Conservation (phyloP, 257 asterid species). For the Solanum sejunctum region DNA sequence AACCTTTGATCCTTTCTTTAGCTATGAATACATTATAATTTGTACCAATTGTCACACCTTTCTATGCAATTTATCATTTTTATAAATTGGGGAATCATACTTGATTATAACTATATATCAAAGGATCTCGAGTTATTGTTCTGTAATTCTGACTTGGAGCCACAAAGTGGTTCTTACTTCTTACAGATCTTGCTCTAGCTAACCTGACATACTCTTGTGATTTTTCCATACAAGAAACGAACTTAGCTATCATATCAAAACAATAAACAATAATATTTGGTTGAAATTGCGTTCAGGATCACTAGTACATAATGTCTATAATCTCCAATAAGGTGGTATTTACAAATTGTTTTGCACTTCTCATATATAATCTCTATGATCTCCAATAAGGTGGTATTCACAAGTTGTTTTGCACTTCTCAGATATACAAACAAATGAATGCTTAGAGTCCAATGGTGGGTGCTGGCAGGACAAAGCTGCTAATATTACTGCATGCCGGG, state of each 20-base stretch:
- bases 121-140: neutral
- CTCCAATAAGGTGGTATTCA: neutral
- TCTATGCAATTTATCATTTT: neutral
- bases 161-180: neutral
- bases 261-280: neutral
- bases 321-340: neutral
- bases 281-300: neutral
- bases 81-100: neutral
- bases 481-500: constrained; percentile 91
- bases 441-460: constrained; percentile 82
- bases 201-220: neutral
- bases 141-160: neutral
- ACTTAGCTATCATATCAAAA: neutral
- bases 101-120: neutral
- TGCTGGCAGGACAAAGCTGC: constrained; percentile 88
- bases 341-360: constrained; percentile 4
- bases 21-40: neutral
- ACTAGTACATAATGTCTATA: neutral
- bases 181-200: neutral
- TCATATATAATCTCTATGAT: constrained; percentile 31
- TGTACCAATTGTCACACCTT: neutral
- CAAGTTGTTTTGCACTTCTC: constrained; percentile 8
- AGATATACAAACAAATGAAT: constrained; percentile 91
- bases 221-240: neutral
- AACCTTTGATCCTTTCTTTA: neutral